Evolutionary conservation across 208 protist genomes (phyloP), one percentile per base, ranked within the genome.

Genomic region (Leishmania aethiopica): DNA sequence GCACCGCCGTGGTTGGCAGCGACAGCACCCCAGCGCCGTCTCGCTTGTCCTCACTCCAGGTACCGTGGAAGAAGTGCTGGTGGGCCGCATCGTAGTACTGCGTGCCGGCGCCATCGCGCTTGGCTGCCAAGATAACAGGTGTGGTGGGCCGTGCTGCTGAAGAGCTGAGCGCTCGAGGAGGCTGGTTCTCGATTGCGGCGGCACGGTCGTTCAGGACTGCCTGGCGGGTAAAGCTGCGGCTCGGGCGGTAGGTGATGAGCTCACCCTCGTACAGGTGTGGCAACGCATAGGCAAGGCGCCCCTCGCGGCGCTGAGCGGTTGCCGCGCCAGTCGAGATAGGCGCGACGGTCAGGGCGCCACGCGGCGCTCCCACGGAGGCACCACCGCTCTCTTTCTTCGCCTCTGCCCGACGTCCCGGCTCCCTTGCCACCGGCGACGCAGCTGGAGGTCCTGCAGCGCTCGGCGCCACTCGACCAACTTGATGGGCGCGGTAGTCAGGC

Each of bases 21-120:
- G 91, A 93, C 6, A 94, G 66, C 22, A 87, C 80, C 0, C 93
- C 93, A 13, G 53, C 17, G 1, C 93, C 93, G 22, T 92, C 79
- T 37, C 83, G 83, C 78, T 86, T 77, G 80, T 94, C 90, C 10
- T 88, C 47, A n/a, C 35, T 69, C 93, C 93, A 96, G 70, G 49
- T 62, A 15, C 93, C 93, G 0, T 83, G 67, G 70, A 91, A 95
- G 60, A 88, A 91, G 78, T 74, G 59, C n/a, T 73, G 11, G 57
- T 45, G 40, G 13, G 19, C 66, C 10, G 83, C 75, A 37, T 92
- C 89, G 78, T 92, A 87, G 47, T 89, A 88, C 78, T 84, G 71
- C 28, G 77, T 88, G 35, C 84, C 86, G 35, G 74, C 42, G 32
- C 86, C 89, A 3, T 89, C 84, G 13, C 89, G 83, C n/a, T 76